Evolutionary conservation across 805 yeast genomes (phyloP), one percentile per base, ranked within the genome.

Genomic region (Wickerhamomyces silvicola): DNA sequence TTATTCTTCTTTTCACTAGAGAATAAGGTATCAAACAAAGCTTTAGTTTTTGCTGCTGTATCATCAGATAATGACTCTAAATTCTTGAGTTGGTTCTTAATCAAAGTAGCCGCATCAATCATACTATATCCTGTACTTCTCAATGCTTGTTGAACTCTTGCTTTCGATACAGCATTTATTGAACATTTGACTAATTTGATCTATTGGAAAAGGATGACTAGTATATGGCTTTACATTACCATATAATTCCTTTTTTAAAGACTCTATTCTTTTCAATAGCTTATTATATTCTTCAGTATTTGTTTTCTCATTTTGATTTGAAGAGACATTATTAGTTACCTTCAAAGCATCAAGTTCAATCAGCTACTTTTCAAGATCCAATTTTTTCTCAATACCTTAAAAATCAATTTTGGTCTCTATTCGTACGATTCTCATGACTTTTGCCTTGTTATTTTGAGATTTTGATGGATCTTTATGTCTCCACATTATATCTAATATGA

Each of bases 401-500:
- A 54, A 43, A 20, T 51, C 49, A 10, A 46, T 24, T 7, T 37
- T 30, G 5, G 41, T 24, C 20, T 38, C 36, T 7, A 40, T 30
- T 1, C 45, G 42, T 10, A 43, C 42, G 3, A 48, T 42, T 11
- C 33, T 42, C 2, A 55, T 44, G 2, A 56, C 46, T 17, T 43
- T 40, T 1, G 50, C 39, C 6, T 32, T 28, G 8, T 27, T 37
- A 10, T 28, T 33, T 20, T 24, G 14, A 1, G 38, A 25, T 13
- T 41, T 45, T 6, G 50, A 40, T 2, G 57, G 56, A 15, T 59
- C 65, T 23, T 59, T 53, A 33, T 64, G 69, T 18, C 47, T 54
- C 66, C 68, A 60, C 35, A 65, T 37, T 9, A 65, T 56, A 31
- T 60, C 68, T 44, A 65, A 47, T 11, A 62, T 61, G 12, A 58